Conservation (phyloP, 2,329 filamentous ascomycete genomes). For the Xylariaceae sp. region DNA sequence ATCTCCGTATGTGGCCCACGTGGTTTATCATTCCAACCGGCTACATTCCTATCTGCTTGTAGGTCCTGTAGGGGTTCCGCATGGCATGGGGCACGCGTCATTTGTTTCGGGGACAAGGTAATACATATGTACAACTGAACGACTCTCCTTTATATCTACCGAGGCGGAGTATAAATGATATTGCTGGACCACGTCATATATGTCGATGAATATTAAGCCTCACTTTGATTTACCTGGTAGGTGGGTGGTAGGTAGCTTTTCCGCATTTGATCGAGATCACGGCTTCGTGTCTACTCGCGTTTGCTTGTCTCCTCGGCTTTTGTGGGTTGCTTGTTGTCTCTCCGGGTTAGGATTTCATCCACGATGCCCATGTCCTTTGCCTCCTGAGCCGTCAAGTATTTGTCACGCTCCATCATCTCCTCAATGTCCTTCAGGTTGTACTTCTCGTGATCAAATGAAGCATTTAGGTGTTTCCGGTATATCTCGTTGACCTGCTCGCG, state of each 20-base stretch:
- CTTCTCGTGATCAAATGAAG: slow-evolving; percentile 72
- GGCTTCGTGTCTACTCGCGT: not conserved
- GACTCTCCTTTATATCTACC: not conserved
- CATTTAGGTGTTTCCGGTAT: slow-evolving; percentile 83
- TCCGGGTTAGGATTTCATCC: slow-evolving; percentile 79
- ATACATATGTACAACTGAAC: not conserved
- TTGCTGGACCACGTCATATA: too few relatives aligned
- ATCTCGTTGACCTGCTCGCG: slow-evolving; percentile 87
- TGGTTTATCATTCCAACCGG: slow-evolving; percentile 15
- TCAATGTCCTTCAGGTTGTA: slow-evolving; percentile 82
- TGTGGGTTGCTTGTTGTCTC: slow-evolving; percentile 46
- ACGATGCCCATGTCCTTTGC: slow-evolving; percentile 89
- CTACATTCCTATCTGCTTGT: not conserved
- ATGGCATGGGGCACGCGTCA: too few relatives aligned
- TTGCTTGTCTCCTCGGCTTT: slow-evolving; percentile 11
- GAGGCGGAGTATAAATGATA: too few relatives aligned
- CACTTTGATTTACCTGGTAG: too few relatives aligned
- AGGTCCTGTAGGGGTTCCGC: not conserved
- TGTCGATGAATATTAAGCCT: too few relatives aligned
- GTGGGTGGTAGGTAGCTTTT: too few relatives aligned
- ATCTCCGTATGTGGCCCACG: slow-evolving; percentile 14
- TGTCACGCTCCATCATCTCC: slow-evolving; percentile 95
- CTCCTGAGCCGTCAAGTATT: slow-evolving; percentile 88
- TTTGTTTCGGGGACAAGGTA: too few relatives aligned
- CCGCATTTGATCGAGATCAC: too few relatives aligned